Percentiles rank a stretch among this genome's conserved stretches.
phyloP scores from a whole-genome alignment of 2,329 filamentous ascomycete species.

The Thyridium curvatum region DNA sequence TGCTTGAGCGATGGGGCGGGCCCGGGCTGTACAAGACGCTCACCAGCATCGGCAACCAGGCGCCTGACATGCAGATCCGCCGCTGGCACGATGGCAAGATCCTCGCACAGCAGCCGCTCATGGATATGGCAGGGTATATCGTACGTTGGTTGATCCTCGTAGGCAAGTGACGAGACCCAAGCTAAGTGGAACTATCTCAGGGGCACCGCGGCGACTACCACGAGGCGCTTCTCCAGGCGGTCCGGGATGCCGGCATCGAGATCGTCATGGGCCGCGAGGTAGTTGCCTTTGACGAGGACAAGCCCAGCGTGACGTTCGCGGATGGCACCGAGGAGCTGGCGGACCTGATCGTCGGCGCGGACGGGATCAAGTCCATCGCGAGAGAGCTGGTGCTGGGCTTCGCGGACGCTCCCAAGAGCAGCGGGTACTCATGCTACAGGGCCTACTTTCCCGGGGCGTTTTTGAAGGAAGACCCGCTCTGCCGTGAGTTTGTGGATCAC shows the following conservation, averaged over 20 bases:
- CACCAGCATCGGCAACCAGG: slow-evolving; percentile 38
- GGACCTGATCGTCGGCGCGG: slow-evolving; percentile 44
- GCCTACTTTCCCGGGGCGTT: slow-evolving; percentile 34
- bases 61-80: slow-evolving; percentile 39
- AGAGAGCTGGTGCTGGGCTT: slow-evolving; percentile 45
- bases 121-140: slow-evolving; percentile 44
- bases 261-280: slow-evolving; percentile 32
- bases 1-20: slow-evolving; percentile 37
- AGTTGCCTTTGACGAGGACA: slow-evolving; percentile 26
- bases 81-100: slow-evolving; percentile 40
- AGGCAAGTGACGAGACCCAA: no score
- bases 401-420: slow-evolving; percentile 43
- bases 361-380: slow-evolving; percentile 45
- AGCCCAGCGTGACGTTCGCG: slow-evolving; percentile 23
- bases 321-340: slow-evolving; percentile 29
- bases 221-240: slow-evolving; percentile 30
- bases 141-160: no score
- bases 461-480: slow-evolving; percentile 24
- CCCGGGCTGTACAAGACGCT: slow-evolving; percentile 25
- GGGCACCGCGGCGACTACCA: slow-evolving; percentile 38
- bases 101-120: slow-evolving; percentile 37
- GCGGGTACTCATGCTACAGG: slow-evolving; percentile 46
- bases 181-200: no score
- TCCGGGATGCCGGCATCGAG: slow-evolving; percentile 29
- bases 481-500: slow-evolving; percentile 31